Conservation (phyloP, 208 protist genomes). For the Acanthamoeba sp. region DNA sequence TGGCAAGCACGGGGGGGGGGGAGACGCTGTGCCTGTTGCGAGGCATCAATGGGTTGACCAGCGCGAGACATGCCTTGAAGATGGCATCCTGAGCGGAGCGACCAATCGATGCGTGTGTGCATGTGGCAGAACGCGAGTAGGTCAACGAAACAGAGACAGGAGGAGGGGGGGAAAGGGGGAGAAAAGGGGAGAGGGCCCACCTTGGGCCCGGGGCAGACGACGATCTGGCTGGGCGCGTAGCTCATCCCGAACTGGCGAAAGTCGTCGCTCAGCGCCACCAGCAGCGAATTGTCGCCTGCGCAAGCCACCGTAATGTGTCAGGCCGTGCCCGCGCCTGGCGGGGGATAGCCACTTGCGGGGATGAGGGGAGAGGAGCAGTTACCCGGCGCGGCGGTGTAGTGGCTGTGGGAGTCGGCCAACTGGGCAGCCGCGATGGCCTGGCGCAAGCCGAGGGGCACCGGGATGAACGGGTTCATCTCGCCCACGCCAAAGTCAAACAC, state of each 20-base stretch:
- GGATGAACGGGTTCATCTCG: constrained; percentile 24
- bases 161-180: no score
- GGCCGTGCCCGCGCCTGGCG: no score
- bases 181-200: no score
- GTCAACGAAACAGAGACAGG: no score
- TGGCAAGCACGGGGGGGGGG: not conserved
- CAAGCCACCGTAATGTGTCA: not conserved
- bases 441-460: not conserved
- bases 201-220: constrained; percentile 7
- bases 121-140: not conserved
- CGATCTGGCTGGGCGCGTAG: not conserved
- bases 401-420: not conserved
- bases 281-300: not conserved
- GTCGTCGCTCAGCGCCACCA: not conserved
- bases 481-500: constrained; percentile 28
- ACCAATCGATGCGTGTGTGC: not conserved
- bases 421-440: not conserved
- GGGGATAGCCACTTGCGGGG: no score
- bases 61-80: not conserved
- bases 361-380: not conserved
- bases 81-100: not conserved
- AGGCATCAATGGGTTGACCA: not conserved
- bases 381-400: not conserved
- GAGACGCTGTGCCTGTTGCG: not conserved
- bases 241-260: not conserved